Percentiles rank a stretch among this genome's conserved stretches.
phyloP scores from a whole-genome alignment of 352 stramenopile genomes.

The Phytophthora cajani region DNA sequence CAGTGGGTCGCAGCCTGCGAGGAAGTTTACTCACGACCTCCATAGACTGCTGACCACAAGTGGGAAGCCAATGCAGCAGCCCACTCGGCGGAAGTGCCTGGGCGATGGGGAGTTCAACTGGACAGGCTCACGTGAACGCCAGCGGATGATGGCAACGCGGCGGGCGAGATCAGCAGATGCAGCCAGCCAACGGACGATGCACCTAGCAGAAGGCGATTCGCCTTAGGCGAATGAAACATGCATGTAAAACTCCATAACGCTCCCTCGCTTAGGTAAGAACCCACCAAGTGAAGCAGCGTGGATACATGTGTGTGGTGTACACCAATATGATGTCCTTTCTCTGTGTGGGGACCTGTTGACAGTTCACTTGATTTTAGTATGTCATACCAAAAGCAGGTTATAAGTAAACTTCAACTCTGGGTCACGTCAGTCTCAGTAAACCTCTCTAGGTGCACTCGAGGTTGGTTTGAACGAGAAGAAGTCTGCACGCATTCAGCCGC shows the following conservation, averaged over 20 bases:
- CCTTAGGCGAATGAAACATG: not conserved
- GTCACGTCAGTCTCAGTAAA: no score
- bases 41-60: not conserved
- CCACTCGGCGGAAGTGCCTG: not conserved
- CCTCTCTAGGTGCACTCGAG: no score
- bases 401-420: not conserved
- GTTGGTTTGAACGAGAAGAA: no score
- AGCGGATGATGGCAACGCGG: not conserved
- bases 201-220: slow-evolving; percentile 23
- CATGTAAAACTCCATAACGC: not conserved
- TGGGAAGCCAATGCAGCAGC: not conserved
- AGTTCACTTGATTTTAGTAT: not conserved
- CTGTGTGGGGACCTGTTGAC: not conserved
- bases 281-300: no score
- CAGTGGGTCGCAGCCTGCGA: slow-evolving; percentile 3
- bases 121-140: not conserved
- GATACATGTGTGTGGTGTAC: not conserved
- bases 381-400: not conserved
- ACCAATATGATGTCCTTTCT: not conserved
- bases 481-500: no score
- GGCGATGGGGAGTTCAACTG: slow-evolving; percentile 15
- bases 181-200: slow-evolving; percentile 1
- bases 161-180: not conserved
- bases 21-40: not conserved
- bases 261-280: no score